Base-by-base conservation (phyloP, 495 filamentous ascomycete genomes). In the Aspergillus coremiiformis region DNA sequence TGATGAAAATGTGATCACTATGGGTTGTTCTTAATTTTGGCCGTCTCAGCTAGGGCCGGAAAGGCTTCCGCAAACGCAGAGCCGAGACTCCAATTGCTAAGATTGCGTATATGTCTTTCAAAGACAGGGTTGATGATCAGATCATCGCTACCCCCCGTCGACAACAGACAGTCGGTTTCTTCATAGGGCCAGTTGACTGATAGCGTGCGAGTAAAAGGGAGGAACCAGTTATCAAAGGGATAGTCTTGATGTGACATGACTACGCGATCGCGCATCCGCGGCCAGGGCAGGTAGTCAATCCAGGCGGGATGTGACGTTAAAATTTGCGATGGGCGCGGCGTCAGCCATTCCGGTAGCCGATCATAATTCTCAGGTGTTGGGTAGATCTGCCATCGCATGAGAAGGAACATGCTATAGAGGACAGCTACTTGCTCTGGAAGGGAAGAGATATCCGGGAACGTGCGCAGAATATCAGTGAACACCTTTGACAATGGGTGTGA, bases 371-470 rank as follows among this genome's bases (percentile, higher is more conserved):
- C 84, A 41, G 70, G 73, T 4, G 87, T 88, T 0, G 87, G 87
- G 9, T 70, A 74, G 20, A 94, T 82, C 59, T 84, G 82, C 87
- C 87, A 94, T 2, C 88, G 82, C 84, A 90, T 88, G 45, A 88
- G 60, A 8, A 89, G 77, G 65, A 91, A 92, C 87, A 90, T 92
- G 60, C 78, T 66, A 57, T 85, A 88, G n/a, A 92, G 73, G 5
- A 90, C 78, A 15, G 82, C 87, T 3, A 90, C 79, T 57, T 86
- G 83, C 63, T 91, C 89, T 4, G 89, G 88, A 0, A 91, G 74
- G 2, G 68, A 67, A 11, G 68, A 69, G 7, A 94, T 76, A 52
- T 83, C 80, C 0, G 88, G 86, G 55, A 92, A 90, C 20, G 80
- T 83, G 33, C 79, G 70, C 0, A 92, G 71, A 52, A 93, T 87